Evolutionary conservation across 2,329 filamentous ascomycete genomes (phyloP), one percentile per base, ranked within the genome.

Genomic region (Sporothrix brunneoviolacea): DNA sequence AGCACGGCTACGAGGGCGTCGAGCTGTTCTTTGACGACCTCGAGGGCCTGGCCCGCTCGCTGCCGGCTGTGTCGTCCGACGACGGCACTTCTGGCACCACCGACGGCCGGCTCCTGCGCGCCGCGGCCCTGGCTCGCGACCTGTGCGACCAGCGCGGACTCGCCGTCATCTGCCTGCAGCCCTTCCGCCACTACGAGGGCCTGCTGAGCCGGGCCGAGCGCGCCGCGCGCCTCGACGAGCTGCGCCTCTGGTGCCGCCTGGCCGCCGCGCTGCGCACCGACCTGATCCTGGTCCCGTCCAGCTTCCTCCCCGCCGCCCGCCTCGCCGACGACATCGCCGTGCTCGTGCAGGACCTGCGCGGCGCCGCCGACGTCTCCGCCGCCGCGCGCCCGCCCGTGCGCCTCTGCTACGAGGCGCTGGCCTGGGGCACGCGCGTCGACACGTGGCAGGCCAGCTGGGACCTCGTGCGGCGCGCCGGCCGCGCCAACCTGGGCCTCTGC

Each of bases 21-120:
- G 80, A 84, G 59, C 66, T 83, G 15, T 83, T 82, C 65, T 80
- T 76, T 62, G 80, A 84, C 61, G 81, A 84, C 61, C 68, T 84
- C 6, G 70, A 74, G 39, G 74, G 74, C 57, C 59, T 76, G 18
- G 75, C 77, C 8, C 33, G 21, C 15, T 64, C 66, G 0, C 56
- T 68, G 24, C 38, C 38, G 2, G 28, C 19, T 28, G 10, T 24
- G 18, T 36, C 45, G 1, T 30, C 38, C 35, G 1, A 24, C 32
- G 13, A 33, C 15, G 8, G 16, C 5, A 6, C 19, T 18, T 15
- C 28, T 42, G 28, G n/a, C n/a, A n/a, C 39, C 12, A 41, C 45
- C n/a, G 41, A 44, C 28, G 38, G 22, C n/a, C 35, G 18, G 21
- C 42, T 53, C 21, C 13, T 78, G 13, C 57, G 62, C 16, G 77